A percentile compares a stretch with the other conserved stretches of the same genome.
phyloP scores from a whole-genome alignment of 1,139 yeast species.

The Kodamaea ohmeri region DNA sequence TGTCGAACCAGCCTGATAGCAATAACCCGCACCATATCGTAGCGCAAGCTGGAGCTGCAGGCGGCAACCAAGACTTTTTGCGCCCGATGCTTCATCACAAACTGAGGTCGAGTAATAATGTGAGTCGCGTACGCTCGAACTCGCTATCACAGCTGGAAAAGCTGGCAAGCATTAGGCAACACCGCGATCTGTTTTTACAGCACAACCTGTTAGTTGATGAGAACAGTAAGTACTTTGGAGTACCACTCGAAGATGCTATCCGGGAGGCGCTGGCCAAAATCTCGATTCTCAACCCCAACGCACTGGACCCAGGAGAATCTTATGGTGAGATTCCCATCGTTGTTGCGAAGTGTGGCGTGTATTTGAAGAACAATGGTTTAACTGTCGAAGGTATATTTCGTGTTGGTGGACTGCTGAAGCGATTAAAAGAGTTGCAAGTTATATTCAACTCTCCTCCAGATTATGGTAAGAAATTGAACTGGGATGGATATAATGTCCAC shows the following conservation, averaged over 20 bases:
- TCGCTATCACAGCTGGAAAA: constrained; percentile 35
- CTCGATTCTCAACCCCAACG: constrained; percentile 53
- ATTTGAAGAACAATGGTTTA: constrained; percentile 70
- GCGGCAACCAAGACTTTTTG: constrained; percentile 30
- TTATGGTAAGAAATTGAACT: constrained; percentile 79
- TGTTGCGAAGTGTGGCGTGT: constrained; percentile 95
- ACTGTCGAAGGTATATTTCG: constrained; percentile 89
- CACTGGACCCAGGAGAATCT: constrained; percentile 52
- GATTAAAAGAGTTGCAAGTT: constrained; percentile 82
- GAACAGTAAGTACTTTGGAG: constrained; percentile 76
- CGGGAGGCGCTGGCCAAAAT: constrained; percentile 74
- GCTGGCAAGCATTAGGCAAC: constrained; percentile 44
- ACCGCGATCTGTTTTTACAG: constrained; percentile 54
- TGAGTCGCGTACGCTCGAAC: constrained; percentile 40
- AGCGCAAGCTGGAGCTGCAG: constrained; percentile 15
- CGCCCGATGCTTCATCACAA: constrained; percentile 51
- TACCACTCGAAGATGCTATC: constrained; percentile 67
- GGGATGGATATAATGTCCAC: constrained; percentile 97
- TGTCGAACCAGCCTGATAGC: constrained; percentile 7
- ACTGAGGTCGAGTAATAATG: constrained; percentile 49
- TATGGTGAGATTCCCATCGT: constrained; percentile 84
- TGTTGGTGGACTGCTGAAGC: constrained; percentile 86
- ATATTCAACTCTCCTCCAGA: constrained; percentile 84
- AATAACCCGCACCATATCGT: constrained; percentile 11
- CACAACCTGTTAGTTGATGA: constrained; percentile 44